A percentile compares a stretch with the other conserved stretches of the same genome.
Conservation (phyloP, 176 grass and related monocot genomes). For the Otatea glauca region DNA sequence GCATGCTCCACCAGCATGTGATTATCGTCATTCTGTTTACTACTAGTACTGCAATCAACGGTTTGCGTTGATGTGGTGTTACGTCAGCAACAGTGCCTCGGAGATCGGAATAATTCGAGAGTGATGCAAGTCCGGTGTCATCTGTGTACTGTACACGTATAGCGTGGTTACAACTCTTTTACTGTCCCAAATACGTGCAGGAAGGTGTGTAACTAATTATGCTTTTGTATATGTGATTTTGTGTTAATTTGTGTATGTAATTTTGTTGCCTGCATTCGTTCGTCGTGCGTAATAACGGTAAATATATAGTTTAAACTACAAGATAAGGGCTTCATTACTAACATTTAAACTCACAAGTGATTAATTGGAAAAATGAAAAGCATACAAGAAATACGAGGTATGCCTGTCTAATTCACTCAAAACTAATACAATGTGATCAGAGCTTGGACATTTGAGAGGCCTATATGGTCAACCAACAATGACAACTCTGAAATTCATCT, state of each 20-base stretch:
- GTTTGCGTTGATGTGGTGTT: neutral
- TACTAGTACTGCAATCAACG: neutral
- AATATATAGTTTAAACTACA: too few relatives aligned
- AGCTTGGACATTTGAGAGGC: too few relatives aligned
- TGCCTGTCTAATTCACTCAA: neutral
- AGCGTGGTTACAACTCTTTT: neutral
- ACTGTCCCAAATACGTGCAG: neutral
- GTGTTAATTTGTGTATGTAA: neutral
- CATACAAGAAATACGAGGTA: neutral
- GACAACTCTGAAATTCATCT: neutral
- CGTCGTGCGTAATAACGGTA: too few relatives aligned
- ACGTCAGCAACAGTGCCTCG: neutral
- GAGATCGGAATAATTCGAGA: conserved; percentile 20
- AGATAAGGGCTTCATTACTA: neutral
- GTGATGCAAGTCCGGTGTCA: neutral
- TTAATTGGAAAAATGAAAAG: neutral
- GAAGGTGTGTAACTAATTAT: neutral
- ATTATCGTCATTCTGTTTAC: too few relatives aligned
- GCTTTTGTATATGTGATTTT: too few relatives aligned
- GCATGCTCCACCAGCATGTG: too few relatives aligned
- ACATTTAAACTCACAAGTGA: neutral
- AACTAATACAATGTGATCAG: neutral
- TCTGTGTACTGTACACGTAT: too few relatives aligned
- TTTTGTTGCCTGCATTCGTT: neutral
- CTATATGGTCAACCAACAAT: too few relatives aligned